Conservation (phyloP, 805 yeast species). For the Candida pini region DNA sequence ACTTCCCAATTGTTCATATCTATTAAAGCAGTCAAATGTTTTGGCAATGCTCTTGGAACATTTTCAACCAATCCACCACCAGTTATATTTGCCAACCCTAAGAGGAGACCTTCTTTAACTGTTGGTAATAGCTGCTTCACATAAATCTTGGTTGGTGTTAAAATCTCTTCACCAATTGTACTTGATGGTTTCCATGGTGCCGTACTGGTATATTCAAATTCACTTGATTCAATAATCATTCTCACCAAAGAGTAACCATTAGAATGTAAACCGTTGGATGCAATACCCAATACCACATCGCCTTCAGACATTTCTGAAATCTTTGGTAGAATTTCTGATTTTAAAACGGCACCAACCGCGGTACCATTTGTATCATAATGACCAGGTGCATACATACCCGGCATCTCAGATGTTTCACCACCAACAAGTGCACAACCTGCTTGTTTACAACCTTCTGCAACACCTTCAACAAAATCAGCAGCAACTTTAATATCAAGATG, state of each 20-base stretch:
- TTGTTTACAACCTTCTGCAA: slow-evolving; percentile 90
- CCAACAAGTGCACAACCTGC: slow-evolving; percentile 98
- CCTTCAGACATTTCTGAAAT: slow-evolving; percentile 65
- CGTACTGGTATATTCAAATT: slow-evolving; percentile 59
- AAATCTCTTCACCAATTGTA: slow-evolving; percentile 79
- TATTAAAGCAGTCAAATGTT: slow-evolving; percentile 68
- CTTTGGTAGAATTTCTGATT: slow-evolving; percentile 68
- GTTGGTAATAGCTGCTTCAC: slow-evolving; percentile 84
- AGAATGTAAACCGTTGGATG: slow-evolving; percentile 91
- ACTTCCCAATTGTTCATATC: slow-evolving; percentile 80
- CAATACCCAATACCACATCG: slow-evolving; percentile 78
- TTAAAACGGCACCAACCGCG: slow-evolving; percentile 93
- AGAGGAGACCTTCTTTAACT: slow-evolving; percentile 56
- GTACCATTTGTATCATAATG: slow-evolving; percentile 99
- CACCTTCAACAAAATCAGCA: slow-evolving; percentile 87
- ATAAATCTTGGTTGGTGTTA: slow-evolving; percentile 89
- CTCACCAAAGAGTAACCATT: slow-evolving; percentile 95
- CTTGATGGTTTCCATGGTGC: slow-evolving; percentile 82
- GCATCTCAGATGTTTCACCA: slow-evolving; percentile 99
- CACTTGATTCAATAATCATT: slow-evolving; percentile 76
- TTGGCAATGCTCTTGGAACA: slow-evolving; percentile 90
- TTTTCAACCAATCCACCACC: slow-evolving; percentile 98
- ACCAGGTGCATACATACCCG: slow-evolving; percentile 93
- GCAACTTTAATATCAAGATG: slow-evolving; percentile 81
- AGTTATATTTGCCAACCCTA: slow-evolving; percentile 94